Evolutionary conservation across 1,284 basidiomycete species (phyloP).

Genomic region (Cutaneotrichosporon sp.): DNA sequence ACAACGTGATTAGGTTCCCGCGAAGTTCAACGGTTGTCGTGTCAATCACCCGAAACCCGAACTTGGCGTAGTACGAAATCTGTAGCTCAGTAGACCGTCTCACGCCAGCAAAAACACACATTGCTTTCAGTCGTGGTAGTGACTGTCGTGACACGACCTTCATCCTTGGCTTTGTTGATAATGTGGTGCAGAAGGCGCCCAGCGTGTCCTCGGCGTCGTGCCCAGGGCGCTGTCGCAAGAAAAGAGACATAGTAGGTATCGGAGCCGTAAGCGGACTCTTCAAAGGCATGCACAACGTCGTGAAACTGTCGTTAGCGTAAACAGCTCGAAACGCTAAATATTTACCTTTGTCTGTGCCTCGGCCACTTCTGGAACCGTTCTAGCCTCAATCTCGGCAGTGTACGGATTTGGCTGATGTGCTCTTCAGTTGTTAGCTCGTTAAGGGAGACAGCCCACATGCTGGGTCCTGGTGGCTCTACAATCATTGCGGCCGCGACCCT

Average conservation of each 20-base stretch:
- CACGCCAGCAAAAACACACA: not conserved
- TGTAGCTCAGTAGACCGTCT: not conserved
- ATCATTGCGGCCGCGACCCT: not conserved
- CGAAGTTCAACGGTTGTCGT: not conserved
- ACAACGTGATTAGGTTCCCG: not conserved
- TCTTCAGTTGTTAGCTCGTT: not conserved
- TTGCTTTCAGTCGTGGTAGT: constrained; percentile 6
- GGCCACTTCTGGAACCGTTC: not conserved
- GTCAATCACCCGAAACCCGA: constrained; percentile 3
- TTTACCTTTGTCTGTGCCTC: not conserved
- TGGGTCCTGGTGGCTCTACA: constrained; percentile 2
- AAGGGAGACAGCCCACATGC: not conserved
- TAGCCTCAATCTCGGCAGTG: not conserved
- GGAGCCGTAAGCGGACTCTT: not conserved
- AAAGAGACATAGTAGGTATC: constrained; percentile 9
- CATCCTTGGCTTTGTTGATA: not conserved
- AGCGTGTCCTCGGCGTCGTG: not conserved
- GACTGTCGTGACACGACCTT: not conserved
- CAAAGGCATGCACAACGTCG: constrained; percentile 1
- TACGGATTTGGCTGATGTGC: constrained; percentile 4
- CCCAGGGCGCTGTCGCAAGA: constrained; percentile 2
- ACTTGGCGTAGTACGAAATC: constrained; percentile 4
- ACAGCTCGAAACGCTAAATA: not conserved
- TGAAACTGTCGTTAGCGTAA: constrained; percentile 1
- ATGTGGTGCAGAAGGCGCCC: constrained; percentile 1